Evolutionary conservation across 2,329 filamentous ascomycete species (phyloP), one percentile per base, ranked within the genome.

Genomic region (Coniosporium tulheliwenetii): DNA sequence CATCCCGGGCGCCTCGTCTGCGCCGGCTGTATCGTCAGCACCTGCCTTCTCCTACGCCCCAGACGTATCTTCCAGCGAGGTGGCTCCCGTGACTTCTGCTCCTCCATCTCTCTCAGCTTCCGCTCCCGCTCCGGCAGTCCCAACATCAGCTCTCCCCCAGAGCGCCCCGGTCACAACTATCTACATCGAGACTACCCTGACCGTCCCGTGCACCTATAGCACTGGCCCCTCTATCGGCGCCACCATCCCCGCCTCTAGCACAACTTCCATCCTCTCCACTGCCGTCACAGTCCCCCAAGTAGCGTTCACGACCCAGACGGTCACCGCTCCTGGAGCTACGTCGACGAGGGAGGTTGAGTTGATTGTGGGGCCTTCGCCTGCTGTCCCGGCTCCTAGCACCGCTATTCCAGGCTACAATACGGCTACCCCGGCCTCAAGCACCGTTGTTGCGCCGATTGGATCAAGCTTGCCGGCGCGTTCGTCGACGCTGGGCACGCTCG

Each of bases 251-350:
- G 46, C 43, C 16, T 53, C 52, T 43, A 53, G 46, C 44, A 52
- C 45, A 41, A 54, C 50, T n/a, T 51, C 49, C 29, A 48, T 50
- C 12, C 47, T 62, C 38, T 50, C 55, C 15, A 66, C 60, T 4
- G 59, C 59, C 14, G 50, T 68, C 43, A 67, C 63, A 10, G 64
- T 69, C 16, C 66, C 66, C 0, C 60, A 63, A 45, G 61, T 66
- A 9, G 52, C 57, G 46, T 66, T 67, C 57, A 58, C 56, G 29
- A 65, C 62, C 30, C 44, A 53, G 26, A 55, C 56, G 14, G 43
- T 52, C 40, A 52, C 51, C 37, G 50, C 51, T 8, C 30, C 45
- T 26, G 55, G 53, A 12, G 12, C 37, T 12, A 51, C 51, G 2
- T 52, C 55, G 15, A 54, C 52, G 30, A 45, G 46, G 9, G 44